A percentile compares a stretch with the other conserved stretches of the same genome.
phyloP scores from a whole-genome alignment of 148 eudicot genomes.

The Suaeda aralocaspica region DNA sequence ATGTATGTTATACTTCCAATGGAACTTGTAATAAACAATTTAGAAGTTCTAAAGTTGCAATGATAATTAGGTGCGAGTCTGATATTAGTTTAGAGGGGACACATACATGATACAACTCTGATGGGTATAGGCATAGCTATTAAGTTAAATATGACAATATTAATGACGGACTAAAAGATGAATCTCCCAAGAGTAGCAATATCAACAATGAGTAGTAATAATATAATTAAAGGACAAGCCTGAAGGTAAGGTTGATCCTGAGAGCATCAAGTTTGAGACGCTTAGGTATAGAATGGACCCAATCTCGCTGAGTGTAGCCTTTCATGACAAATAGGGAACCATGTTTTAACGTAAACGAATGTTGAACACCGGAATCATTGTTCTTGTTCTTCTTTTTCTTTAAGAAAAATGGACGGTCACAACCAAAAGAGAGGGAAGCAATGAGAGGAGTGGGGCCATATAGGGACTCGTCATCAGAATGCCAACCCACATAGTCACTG shows the following conservation, averaged over 20 bases:
- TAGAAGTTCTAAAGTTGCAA: no score
- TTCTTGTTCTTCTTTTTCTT: conserved; percentile 63
- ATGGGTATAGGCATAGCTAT: no score
- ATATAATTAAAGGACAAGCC: conserved; percentile 46
- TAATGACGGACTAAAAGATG: no score
- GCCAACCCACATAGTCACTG: conserved; percentile 85
- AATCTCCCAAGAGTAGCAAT: no score
- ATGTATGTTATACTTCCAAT: no score
- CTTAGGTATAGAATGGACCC: conserved; percentile 94
- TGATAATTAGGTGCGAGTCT: no score
- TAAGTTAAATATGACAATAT: no score
- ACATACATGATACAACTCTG: no score
- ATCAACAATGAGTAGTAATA: no score
- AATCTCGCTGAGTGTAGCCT: conserved; percentile 88
- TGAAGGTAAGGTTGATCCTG: conserved; percentile 91
- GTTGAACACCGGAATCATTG: conserved; percentile 37
- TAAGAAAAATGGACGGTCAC: conserved; percentile 79
- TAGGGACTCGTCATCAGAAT: conserved; percentile 87
- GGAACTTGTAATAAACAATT: no score
- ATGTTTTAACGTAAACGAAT: conserved; percentile 61
- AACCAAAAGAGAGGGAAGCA: conserved; percentile 91
- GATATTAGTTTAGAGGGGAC: no score
- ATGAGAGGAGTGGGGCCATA: conserved; percentile 86
- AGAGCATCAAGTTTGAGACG: conserved; percentile 64
- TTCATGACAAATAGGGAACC: conserved; percentile 88